Conservation (phyloP, 2,329 filamentous ascomycete species). For the Dactylonectria macrodidyma region DNA sequence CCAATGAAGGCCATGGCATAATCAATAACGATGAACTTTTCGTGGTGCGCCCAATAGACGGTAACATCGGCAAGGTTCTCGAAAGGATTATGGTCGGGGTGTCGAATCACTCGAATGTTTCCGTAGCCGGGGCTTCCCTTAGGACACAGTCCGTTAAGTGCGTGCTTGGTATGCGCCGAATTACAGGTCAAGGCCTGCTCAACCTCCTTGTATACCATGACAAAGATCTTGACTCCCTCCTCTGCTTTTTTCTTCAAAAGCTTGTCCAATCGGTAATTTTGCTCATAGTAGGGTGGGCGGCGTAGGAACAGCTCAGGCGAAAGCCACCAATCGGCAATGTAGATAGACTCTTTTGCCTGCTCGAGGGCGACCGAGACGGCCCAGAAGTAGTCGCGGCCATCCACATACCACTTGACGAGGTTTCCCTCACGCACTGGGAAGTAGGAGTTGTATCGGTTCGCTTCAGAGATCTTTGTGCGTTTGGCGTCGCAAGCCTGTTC, state of each 20-base stretch:
- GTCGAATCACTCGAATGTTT: constrained; percentile 90
- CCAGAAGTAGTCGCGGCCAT: constrained; percentile 96
- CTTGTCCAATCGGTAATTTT: constrained; percentile 90
- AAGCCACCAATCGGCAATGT: constrained; percentile 98
- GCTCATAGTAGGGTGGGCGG: constrained; percentile 84
- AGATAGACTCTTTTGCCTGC: constrained; percentile 91
- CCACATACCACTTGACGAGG: constrained; percentile 96
- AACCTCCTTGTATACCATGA: constrained; percentile 93
- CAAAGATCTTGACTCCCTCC: constrained; percentile 92
- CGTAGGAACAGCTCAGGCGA: constrained; percentile 90
- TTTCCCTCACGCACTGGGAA: constrained; percentile 91
- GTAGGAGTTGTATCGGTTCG: constrained; percentile 90
- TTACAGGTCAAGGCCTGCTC: constrained; percentile 90
- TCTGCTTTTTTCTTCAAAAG: constrained; percentile 91
- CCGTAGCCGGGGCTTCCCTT: constrained; percentile 85
- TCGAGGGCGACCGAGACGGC: constrained; percentile 93
- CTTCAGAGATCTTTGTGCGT: constrained; percentile 78
- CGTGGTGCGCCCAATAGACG: constrained; percentile 98
- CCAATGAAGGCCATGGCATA: constrained; percentile 93
- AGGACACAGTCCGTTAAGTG: constrained; percentile 83
- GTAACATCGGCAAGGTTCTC: constrained; percentile 97
- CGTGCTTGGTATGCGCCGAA: constrained; percentile 92
- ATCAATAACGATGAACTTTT: constrained; percentile 97
- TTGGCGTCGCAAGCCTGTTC: constrained; percentile 89
- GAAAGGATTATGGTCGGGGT: constrained; percentile 95